Evolutionary conservation across 2,329 filamentous ascomycete genomes (phyloP), one percentile per base, ranked within the genome.

Genomic region (Aspergillus awamori): DNA sequence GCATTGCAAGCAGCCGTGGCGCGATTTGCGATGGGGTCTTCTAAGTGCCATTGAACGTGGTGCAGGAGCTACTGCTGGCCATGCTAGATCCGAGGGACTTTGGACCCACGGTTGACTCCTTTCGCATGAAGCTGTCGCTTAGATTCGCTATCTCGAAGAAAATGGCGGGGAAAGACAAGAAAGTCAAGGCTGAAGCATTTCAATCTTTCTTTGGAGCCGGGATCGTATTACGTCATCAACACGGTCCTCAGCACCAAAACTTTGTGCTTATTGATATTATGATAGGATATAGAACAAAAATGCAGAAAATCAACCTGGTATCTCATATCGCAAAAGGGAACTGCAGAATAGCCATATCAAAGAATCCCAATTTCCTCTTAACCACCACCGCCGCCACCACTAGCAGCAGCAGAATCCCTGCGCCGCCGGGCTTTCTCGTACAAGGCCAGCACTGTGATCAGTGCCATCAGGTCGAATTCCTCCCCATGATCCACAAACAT

Each of bases 1-100:
- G 63, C 74, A 76, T 64, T 74, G 71, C 55, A 68, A 38, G 59
- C 74, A 76, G 49, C 74, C 74, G 53, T 74, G 72, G 24, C 73
- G 69, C 39, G 73, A 76, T 68, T 76, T 76, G 47, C 71, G 70
- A 65, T 75, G 73, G 45, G 73, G 67, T 69, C 72, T 65, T 69
- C 73, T 67, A 55, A 73, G 69, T 41, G 72, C 72, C 73, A 76
- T 74, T 30, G 43, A 53, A 53, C 22, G 48, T 30, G 56, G 47
- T 51, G 28, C 30, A 17, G 45, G 8, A 7, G 24, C 24, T 49
- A 11, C 38, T 20, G 13, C 11, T 45, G 38, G 53, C 36, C 53
- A 53, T 36, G 45, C 43, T 28, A 38, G 39, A 49, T 17, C 22
- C 20, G n/a, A 8, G 47, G 22, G 2, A 28, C 13, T 13, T 53